Evolutionary conservation across 257 asterid species (phyloP).

Genomic region (Scutellaria barbata): DNA sequence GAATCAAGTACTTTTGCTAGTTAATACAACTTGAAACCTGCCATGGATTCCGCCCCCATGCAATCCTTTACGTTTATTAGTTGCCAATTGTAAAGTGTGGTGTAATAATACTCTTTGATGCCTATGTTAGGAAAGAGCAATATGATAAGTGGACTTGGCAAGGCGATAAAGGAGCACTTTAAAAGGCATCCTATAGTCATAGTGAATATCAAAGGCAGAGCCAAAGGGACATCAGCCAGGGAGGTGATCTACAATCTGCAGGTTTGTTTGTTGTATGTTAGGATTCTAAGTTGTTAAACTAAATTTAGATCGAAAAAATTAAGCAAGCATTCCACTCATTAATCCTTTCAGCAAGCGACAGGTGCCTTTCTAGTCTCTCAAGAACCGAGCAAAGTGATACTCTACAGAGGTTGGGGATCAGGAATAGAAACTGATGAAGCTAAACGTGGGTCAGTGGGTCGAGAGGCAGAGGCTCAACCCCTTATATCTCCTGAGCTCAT

Average conservation of each 20-base stretch:
- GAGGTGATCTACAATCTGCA: slow-evolving; percentile 84
- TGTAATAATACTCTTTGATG: not conserved
- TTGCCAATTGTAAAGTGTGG: not conserved
- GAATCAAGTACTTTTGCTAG: not conserved
- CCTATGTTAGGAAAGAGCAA: slow-evolving; percentile 76
- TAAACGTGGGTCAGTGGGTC: slow-evolving; percentile 17
- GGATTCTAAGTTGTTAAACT: slow-evolving; percentile 11
- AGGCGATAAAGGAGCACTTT: slow-evolving; percentile 69
- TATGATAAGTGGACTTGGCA: slow-evolving; percentile 67
- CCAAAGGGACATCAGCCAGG: slow-evolving; percentile 85
- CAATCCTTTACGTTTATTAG: not conserved
- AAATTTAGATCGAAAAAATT: slow-evolving; percentile 10
- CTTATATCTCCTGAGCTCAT: slow-evolving; percentile 76
- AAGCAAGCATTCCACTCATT: not conserved
- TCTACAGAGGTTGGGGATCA: slow-evolving; percentile 88
- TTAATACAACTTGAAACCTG: not conserved
- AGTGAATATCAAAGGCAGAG: slow-evolving; percentile 92
- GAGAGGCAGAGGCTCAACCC: slow-evolving; percentile 37
- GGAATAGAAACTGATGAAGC: slow-evolving; percentile 42
- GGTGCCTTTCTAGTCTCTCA: slow-evolving; percentile 89
- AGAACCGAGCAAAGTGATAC: slow-evolving; percentile 94
- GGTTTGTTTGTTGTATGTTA: slow-evolving; percentile 48
- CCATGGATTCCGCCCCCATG: too few species aligned
- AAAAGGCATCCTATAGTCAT: slow-evolving; percentile 84
- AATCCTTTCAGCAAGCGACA: slow-evolving; percentile 75